Evolutionary conservation across 208 protist genomes (phyloP).

Genomic region (Trypanosoma congolense): DNA sequence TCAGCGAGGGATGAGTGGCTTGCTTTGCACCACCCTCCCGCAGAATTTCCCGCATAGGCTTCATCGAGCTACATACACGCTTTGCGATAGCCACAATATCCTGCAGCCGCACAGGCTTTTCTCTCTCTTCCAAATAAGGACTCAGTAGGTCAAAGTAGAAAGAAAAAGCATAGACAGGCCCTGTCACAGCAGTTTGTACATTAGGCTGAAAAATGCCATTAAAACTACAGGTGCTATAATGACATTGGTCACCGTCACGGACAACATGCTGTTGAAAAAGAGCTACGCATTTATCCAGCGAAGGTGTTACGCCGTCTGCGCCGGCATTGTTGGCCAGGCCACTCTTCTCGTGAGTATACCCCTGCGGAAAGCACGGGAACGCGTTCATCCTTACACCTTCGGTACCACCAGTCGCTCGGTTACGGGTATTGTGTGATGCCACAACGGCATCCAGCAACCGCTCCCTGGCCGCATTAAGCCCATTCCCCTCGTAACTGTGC

Average conservation of each 20-base stretch:
- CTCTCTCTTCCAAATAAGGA: slow-evolving; percentile 18
- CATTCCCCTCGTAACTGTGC: slow-evolving; percentile 80
- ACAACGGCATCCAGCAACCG: slow-evolving; percentile 30
- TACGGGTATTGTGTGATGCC: not conserved
- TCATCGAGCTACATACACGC: slow-evolving; percentile 18
- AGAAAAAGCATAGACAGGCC: slow-evolving; percentile 67
- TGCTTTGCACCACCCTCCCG: slow-evolving; percentile 1
- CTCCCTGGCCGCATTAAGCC: slow-evolving; percentile 52
- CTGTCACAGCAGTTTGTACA: slow-evolving; percentile 27
- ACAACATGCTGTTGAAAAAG: slow-evolving; percentile 41
- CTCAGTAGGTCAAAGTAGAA: slow-evolving; percentile 58
- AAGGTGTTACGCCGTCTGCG: slow-evolving; percentile 11
- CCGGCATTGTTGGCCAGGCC: slow-evolving; percentile 16
- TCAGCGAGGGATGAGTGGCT: slow-evolving; percentile 19
- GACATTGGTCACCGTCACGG: slow-evolving; percentile 18
- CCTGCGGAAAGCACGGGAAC: slow-evolving; percentile 33
- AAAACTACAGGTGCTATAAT: slow-evolving; percentile 36
- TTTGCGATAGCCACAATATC: slow-evolving; percentile 23
- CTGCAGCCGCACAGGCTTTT: slow-evolving; percentile 21
- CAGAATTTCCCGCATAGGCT: slow-evolving; percentile 25
- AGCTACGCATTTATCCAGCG: slow-evolving; percentile 38
- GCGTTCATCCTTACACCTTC: not conserved
- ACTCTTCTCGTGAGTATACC: slow-evolving; percentile 14
- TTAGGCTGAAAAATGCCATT: slow-evolving; percentile 59
- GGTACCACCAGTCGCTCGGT: not conserved